Conservation (phyloP, 768 basidiomycete species). For the Hortiboletus campestris region DNA sequence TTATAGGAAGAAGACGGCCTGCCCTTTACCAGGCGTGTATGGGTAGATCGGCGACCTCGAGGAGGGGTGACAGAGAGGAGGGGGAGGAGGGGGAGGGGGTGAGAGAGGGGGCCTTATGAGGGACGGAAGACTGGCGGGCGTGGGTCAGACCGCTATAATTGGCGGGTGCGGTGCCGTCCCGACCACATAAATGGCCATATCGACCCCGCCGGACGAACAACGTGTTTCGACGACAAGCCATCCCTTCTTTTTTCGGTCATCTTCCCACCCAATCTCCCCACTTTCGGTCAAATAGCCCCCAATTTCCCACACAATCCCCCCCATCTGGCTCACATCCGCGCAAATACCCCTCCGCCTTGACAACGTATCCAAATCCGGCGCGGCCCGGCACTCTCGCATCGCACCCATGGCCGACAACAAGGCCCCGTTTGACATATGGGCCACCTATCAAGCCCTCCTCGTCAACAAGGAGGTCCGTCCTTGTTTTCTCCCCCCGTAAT, state of each 20-base stretch:
- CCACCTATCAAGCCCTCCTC: slow-evolving; percentile 59
- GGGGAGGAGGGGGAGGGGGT: slow-evolving; percentile 27
- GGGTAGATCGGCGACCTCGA: slow-evolving; percentile 21
- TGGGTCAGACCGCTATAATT: slow-evolving; percentile 45
- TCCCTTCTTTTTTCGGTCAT: slow-evolving; percentile 14
- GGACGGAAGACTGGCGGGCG: slow-evolving; percentile 33
- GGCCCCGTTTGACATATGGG: slow-evolving; percentile 43
- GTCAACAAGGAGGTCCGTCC: slow-evolving; percentile 61
- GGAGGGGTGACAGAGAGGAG: slow-evolving; percentile 24
- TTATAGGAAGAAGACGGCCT: slow-evolving; percentile 27
- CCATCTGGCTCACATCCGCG: slow-evolving; percentile 15
- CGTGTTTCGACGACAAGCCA: slow-evolving; percentile 67
- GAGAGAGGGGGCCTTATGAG: slow-evolving; percentile 41
- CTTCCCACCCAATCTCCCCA: slow-evolving; percentile 19
- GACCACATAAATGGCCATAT: slow-evolving; percentile 52
- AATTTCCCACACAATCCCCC: slow-evolving; percentile 14
- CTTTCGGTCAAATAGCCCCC: slow-evolving; percentile 19
- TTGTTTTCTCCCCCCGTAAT: background rate
- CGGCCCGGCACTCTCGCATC: background rate
- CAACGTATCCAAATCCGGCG: slow-evolving; percentile 22
- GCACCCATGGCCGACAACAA: slow-evolving; percentile 7
- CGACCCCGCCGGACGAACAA: slow-evolving; percentile 67
- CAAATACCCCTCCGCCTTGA: slow-evolving; percentile 27
- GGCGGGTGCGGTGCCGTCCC: slow-evolving; percentile 54
- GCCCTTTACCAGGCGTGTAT: slow-evolving; percentile 34